Evolutionary conservation across 192 early-diverging fungal species (phyloP).

Genomic region (Gamsiella multidivaricata): DNA sequence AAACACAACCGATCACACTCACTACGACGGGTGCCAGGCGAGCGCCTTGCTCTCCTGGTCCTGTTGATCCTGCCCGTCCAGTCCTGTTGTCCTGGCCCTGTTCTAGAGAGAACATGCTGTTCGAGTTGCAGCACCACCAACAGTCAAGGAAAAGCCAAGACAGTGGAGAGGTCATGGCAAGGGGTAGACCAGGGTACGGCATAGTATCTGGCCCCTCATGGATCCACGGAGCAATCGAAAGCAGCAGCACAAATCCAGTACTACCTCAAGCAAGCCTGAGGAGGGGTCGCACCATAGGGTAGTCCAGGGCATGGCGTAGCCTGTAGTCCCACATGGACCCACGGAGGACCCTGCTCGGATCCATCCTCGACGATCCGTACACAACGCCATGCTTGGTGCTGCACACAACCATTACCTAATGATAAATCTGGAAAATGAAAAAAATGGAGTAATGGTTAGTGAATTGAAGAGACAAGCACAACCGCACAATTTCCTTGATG

Average conservation of each 20-base stretch:
- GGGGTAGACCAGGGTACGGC: conserved; percentile 10
- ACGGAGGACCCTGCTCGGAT: conserved; percentile 19
- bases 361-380: conserved; percentile 6
- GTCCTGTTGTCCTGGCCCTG: no score
- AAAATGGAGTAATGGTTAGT: conserved; percentile 15
- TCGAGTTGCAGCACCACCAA: conserved; percentile 19
- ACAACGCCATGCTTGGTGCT: neutral
- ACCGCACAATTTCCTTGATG: conserved; percentile 20
- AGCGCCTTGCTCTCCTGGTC: no score
- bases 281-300: conserved; percentile 13
- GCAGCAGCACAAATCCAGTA: conserved; percentile 9
- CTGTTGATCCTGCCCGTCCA: no score
- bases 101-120: conserved; percentile 29
- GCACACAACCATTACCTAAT: conserved; percentile 1
- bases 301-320: conserved; percentile 7
- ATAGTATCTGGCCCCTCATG: conserved; percentile 22
- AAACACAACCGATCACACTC: no score
- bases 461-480: conserved; percentile 12
- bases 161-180: conserved; percentile 20
- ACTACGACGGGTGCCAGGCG: no score
- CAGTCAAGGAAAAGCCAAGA: neutral
- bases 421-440: neutral
- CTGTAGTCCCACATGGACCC: conserved; percentile 10
- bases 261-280: conserved; percentile 6
- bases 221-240: conserved; percentile 16